phyloP scores from a whole-genome alignment of 768 basidiomycete genomes.

The Pholiota conissans region DNA sequence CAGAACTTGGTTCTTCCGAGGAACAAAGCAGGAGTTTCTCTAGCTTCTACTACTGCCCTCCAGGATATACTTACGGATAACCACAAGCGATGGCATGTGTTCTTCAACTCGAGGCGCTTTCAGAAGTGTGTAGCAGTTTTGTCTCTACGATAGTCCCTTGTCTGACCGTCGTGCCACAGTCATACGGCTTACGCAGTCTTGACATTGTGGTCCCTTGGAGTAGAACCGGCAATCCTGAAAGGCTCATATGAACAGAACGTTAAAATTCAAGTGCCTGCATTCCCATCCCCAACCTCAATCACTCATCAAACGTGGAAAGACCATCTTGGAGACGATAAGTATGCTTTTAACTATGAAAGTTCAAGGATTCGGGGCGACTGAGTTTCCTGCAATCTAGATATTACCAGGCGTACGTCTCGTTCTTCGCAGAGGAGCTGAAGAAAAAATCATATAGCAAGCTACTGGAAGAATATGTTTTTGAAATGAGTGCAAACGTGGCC shows the following conservation, averaged over 20 bases:
- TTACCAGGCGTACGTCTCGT: constrained; percentile 58
- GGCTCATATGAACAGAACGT: constrained; percentile 38
- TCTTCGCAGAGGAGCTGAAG: constrained; percentile 46
- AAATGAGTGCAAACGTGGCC: constrained; percentile 53
- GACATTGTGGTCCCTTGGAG: constrained; percentile 64
- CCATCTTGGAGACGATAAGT: constrained; percentile 61
- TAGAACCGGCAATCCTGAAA: constrained; percentile 34
- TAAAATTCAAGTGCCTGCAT: constrained; percentile 34
- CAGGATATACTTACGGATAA: constrained; percentile 46
- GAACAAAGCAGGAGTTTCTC: constrained; percentile 25
- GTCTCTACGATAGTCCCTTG: not conserved
- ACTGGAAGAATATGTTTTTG: constrained; percentile 67
- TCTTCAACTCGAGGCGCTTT: constrained; percentile 44
- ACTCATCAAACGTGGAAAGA: constrained; percentile 47
- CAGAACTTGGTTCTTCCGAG: not conserved
- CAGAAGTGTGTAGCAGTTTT: constrained; percentile 34
- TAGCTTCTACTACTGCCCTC: constrained; percentile 39
- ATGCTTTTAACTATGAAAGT: constrained; percentile 13
- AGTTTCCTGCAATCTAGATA: constrained; percentile 36
- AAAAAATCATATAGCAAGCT: constrained; percentile 42
- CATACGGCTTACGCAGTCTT: constrained; percentile 60
- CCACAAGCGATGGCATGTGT: constrained; percentile 53
- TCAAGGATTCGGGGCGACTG: not conserved
- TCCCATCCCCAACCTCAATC: constrained; percentile 46
- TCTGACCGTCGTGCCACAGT: constrained; percentile 23